Conservation (phyloP, 768 basidiomycete species). For the Leccinum broughii region DNA sequence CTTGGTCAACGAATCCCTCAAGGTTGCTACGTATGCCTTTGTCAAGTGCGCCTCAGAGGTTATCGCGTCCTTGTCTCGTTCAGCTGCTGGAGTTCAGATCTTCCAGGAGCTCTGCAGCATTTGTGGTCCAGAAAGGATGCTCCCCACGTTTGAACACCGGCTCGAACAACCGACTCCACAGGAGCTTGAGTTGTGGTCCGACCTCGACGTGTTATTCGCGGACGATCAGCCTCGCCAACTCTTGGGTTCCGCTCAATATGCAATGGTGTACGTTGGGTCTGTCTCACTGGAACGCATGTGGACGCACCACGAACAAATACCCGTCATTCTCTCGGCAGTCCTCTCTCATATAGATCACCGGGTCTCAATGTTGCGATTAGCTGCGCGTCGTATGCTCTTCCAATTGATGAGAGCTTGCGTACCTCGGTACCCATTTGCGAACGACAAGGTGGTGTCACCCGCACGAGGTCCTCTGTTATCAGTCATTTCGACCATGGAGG, state of each 20-base stretch:
- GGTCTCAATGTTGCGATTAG: slow-evolving; percentile 61
- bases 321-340: slow-evolving; percentile 73
- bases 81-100: slow-evolving; percentile 65
- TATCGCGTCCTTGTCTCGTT: slow-evolving; percentile 81
- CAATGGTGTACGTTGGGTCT: slow-evolving; percentile 81
- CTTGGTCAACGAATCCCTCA: slow-evolving; percentile 83
- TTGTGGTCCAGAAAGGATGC: slow-evolving; percentile 83
- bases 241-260: slow-evolving; percentile 84
- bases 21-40: slow-evolving; percentile 77
- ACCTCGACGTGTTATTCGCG: slow-evolving; percentile 74
- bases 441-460: slow-evolving; percentile 54
- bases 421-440: slow-evolving; percentile 72
- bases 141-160: slow-evolving; percentile 74
- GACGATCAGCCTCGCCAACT: slow-evolving; percentile 64
- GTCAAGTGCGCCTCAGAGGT: slow-evolving; percentile 78
- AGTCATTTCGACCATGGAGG: slow-evolving; percentile 55
- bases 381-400: slow-evolving; percentile 79
- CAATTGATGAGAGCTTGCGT: slow-evolving; percentile 82
- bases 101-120: slow-evolving; percentile 84
- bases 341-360: slow-evolving; percentile 85
- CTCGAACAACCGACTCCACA: slow-evolving; percentile 57
- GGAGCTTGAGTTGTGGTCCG: slow-evolving; percentile 77
- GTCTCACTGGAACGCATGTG: slow-evolving; percentile 74
- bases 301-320: slow-evolving; percentile 70
- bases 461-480: slow-evolving; percentile 47